Base-by-base conservation (phyloP, 306 rosid genomes). In the Dryas drummondii region DNA sequence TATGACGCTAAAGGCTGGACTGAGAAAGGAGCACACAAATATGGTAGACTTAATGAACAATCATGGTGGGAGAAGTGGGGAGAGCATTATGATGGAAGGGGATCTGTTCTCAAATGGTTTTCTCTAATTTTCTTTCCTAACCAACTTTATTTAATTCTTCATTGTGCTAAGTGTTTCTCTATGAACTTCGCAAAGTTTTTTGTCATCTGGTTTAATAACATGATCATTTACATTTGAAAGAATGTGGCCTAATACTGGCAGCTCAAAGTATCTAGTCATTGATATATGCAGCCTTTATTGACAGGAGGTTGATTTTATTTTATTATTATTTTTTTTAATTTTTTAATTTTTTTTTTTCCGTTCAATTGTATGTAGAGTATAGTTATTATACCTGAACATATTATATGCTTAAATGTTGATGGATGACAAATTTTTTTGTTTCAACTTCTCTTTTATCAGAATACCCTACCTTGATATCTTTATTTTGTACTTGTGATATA, bases 51-150 rank as follows among this genome's bases (percentile, higher is more conserved):
- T 74, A 90, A 94, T 80, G 98, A 94, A 73, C 97, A 91, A 73
- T 94, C 98, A 42, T 94, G 98, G 97, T 94, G 98, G 98, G 98
- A 91, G 87, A 91, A 91, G 87, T 94, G 98, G 97, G 97, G 98
- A 79, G 98, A 94, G 89, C 83, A 94, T 82, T 94, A 90, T 71
- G 98, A 94, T 32, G 98, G 97, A 86, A 86, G 93, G 75, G 98
- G 97, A 73, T 94, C 97, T 78, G 98, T 94, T 76, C 87, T 94
- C 81, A 94, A 94, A 91, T 94, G 98, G 98, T 94, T 70, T 66
- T 76, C 66, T 76, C 81, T 77, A 50, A 22, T 81, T 74, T 42
- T 73, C 53, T 74, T 62, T 65, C 74, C 68, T 42, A 9, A 46
- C 22, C 50, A 15, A 42, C 68, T 82, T 69, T 56, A 64, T 64